Base-by-base conservation (phyloP, 2,329 filamentous ascomycete genomes). In the Berkeleyomyces rouxiae region DNA sequence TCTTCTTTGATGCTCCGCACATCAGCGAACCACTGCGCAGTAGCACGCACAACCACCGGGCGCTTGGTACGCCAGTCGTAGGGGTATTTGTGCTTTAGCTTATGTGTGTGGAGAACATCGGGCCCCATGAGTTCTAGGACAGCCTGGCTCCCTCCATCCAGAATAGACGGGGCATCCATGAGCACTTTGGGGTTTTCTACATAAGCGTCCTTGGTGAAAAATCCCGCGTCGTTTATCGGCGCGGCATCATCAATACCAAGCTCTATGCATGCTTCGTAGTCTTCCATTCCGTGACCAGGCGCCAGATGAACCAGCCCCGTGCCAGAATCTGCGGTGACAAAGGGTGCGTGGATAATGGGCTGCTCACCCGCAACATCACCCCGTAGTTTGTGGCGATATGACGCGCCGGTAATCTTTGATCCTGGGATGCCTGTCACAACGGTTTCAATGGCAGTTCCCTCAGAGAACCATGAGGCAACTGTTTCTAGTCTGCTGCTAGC, bases 11-110 rank as follows among this genome's bases (percentile, higher is more conserved):
- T 92, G 59, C 79, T 82, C 11, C 80, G 89, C 1, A 96, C 89
- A 72, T 97, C 89, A 9, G 93, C 90, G 70, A 99, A 99, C 93
- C 93, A 99, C 74, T 99, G 93, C 44, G 91, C 89, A 0, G 95
- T 99, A 3, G 93, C 92, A 67, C 93, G 79, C 42, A 95, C 83
- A 65, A 99, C 90, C 59, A 99, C 85, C 0, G 93, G 93, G 67
- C 87, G 80, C 73, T 97, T 99, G 0, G 92, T 95, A 61, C 93
- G 82, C 93, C 93, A 99, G 74, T 99, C 93, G 68, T 97, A 96
- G 0, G 93, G 93, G 71, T 97, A 97, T 72, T 96, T 97, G 77
- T 99, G 93, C 61, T 79, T 79, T 70, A 92, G 86, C 63, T 78
- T 78, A 67, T 95, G 86, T 3, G 80, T 81, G 46, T 80, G 79